Conservation (phyloP, 2,329 filamentous ascomycete genomes). For the Lasiodiplodia hormozganensis region DNA sequence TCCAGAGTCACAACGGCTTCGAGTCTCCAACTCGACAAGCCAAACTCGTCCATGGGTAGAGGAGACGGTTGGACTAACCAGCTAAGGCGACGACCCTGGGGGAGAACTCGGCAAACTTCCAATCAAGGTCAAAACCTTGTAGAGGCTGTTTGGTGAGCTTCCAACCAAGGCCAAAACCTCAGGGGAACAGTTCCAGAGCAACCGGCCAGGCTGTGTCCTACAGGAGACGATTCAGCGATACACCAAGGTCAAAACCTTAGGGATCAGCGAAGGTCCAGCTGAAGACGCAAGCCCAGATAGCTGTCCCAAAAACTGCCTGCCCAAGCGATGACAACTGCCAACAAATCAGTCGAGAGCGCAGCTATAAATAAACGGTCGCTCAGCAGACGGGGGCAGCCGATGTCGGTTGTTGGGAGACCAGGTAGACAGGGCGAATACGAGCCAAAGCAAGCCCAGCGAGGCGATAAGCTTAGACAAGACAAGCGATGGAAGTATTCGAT, state of each 20-base stretch:
- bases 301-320: background rate
- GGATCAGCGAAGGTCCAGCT: background rate
- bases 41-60: background rate
- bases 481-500: conserved; percentile 8
- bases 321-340: background rate
- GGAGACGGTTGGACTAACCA: conserved; percentile 19
- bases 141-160: background rate
- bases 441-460: background rate
- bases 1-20: background rate
- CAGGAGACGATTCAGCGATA: background rate
- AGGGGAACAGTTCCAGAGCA: conserved; percentile 3
- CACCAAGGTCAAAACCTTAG: conserved; percentile 11
- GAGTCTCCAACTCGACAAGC: conserved; percentile 13
- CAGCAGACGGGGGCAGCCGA: background rate
- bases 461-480: background rate
- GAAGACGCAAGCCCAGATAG: background rate
- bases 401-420: background rate
- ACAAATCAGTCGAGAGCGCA: background rate
- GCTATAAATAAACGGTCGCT: conserved; percentile 4
- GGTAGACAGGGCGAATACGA: background rate
- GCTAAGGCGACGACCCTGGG: conserved; percentile 6
- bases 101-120: conserved; percentile 3
- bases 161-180: conserved; percentile 19
- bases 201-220: background rate
- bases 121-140: conserved; percentile 10